phyloP scores from a whole-genome alignment of 2,329 filamentous ascomycete genomes.

The Colletotrichum cuscutae region DNA sequence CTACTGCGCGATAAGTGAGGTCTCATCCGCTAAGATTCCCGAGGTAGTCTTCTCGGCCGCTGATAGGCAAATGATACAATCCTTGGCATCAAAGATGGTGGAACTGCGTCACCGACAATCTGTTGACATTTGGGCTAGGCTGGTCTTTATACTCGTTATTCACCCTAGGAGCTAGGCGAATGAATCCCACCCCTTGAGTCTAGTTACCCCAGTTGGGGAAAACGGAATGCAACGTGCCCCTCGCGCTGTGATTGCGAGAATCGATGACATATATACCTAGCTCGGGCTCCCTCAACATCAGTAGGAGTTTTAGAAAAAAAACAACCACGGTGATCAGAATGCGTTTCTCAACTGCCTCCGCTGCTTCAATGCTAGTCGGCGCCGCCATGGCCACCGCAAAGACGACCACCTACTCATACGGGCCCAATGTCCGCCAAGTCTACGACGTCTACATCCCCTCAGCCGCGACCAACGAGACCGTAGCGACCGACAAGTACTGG shows the following conservation, averaged over 20 bases:
- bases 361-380: not conserved
- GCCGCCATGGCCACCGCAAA: slow-evolving; percentile 9
- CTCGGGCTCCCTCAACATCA: not conserved
- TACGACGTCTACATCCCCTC: slow-evolving; percentile 20
- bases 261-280: not conserved
- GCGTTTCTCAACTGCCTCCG: not conserved
- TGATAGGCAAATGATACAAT: not conserved
- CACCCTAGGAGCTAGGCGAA: not conserved
- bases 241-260: not conserved
- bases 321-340: not conserved
- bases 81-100: not conserved
- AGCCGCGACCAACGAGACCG: not conserved
- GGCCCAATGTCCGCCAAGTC: slow-evolving; percentile 16
- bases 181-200: not conserved
- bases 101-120: not conserved
- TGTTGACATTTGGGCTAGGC: not conserved
- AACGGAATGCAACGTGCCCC: not conserved
- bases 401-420: slow-evolving; percentile 20
- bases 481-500: slow-evolving; percentile 17
- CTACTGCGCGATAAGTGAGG: not conserved
- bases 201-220: slow-evolving; percentile 5
- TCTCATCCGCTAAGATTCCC: not conserved
- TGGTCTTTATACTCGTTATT: not conserved
- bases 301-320: too few relatives aligned
- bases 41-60: not conserved